phyloP scores from a whole-genome alignment of 768 basidiomycete genomes.

The Ramaria sp. region DNA sequence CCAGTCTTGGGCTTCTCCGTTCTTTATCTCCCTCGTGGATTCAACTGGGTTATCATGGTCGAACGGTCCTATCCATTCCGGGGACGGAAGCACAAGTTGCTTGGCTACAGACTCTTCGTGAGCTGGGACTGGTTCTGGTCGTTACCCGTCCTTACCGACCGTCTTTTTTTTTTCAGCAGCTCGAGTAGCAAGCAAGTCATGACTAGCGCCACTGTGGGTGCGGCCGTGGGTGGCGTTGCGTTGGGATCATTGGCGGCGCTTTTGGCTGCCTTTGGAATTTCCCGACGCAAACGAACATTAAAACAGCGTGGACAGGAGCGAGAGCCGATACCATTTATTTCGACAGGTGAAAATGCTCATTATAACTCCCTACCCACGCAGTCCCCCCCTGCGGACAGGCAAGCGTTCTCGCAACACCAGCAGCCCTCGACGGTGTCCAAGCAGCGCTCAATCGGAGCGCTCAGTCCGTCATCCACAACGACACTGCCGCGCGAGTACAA shows the following conservation, averaged over 20 bases:
- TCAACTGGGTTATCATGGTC: slow-evolving; percentile 40
- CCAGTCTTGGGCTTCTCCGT: slow-evolving; percentile 41
- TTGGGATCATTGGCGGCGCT: slow-evolving; percentile 10
- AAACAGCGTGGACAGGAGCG: background rate
- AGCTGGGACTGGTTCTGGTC: background rate
- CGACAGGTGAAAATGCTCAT: background rate
- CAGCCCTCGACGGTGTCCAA: background rate
- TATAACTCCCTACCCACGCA: background rate
- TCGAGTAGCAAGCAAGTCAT: background rate
- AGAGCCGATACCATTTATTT: background rate
- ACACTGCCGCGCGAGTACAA: background rate
- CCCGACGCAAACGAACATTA: background rate
- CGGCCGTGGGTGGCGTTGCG: slow-evolving; percentile 16
- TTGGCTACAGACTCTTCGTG: slow-evolving; percentile 16
- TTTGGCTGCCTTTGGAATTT: background rate
- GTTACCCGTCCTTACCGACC: background rate
- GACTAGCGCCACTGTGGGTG: slow-evolving; percentile 16
- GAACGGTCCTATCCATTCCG: slow-evolving; percentile 47
- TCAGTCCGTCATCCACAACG: background rate
- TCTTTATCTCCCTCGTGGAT: slow-evolving; percentile 46
- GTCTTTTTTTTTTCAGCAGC: background rate
- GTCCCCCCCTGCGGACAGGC: background rate
- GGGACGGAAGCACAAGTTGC: slow-evolving; percentile 29
- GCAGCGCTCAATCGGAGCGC: background rate
- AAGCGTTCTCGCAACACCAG: background rate